Conservation (phyloP, 257 asterid species). For the Anisodus acutangulus region DNA sequence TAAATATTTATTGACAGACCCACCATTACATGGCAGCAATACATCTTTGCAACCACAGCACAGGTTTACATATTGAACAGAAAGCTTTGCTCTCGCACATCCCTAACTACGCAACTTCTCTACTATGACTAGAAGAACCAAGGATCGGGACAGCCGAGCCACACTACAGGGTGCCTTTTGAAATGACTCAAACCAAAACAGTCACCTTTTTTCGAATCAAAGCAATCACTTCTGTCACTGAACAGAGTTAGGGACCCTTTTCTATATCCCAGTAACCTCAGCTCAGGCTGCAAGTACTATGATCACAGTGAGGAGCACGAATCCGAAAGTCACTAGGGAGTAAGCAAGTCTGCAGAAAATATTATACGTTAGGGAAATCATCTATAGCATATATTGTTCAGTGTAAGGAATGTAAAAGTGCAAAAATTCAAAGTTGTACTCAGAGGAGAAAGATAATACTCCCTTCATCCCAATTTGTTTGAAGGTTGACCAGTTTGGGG, state of each 20-base stretch:
- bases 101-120: not conserved
- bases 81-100: not conserved
- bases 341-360: conserved; percentile 73
- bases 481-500: no score
- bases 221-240: not conserved
- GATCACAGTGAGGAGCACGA: conserved; percentile 76
- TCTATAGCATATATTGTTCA: not conserved
- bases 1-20: conserved; percentile 4
- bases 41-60: conserved; percentile 23
- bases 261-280: conserved; percentile 10
- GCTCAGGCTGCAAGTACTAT: conserved; percentile 68
- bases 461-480: no score
- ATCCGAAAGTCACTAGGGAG: conserved; percentile 83
- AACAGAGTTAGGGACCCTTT: not conserved
- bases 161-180: not conserved
- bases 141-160: conserved; percentile 16
- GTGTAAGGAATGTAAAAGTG: not conserved
- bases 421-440: not conserved
- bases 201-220: not conserved
- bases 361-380: not conserved
- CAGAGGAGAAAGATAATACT: not conserved
- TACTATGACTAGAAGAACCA: not conserved
- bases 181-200: not conserved
- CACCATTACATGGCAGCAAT: not conserved
- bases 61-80: conserved; percentile 17